Percentiles rank a stretch among this genome's conserved stretches.
Conservation (phyloP, 1,284 basidiomycete genomes). For the Meira miltonrushii region DNA sequence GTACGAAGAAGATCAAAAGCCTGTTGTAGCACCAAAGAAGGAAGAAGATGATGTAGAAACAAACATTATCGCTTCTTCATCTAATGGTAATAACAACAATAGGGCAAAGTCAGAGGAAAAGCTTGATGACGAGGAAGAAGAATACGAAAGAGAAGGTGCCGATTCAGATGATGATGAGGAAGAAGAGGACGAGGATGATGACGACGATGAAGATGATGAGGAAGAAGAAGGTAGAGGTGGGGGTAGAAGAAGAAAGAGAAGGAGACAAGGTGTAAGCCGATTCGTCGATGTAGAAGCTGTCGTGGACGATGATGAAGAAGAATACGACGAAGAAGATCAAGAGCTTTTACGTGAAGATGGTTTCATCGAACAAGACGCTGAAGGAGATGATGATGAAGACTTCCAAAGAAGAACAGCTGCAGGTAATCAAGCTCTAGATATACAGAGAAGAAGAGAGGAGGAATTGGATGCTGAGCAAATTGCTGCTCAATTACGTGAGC, state of each 20-base stretch:
- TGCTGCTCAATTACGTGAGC: slow-evolving; percentile 74
- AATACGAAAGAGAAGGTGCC: slow-evolving; percentile 22
- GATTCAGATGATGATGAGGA: slow-evolving; percentile 42
- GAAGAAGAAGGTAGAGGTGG: slow-evolving; percentile 29
- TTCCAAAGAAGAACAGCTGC: slow-evolving; percentile 59
- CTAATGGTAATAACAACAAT: not conserved
- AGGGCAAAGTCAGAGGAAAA: slow-evolving; percentile 15
- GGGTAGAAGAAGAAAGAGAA: slow-evolving; percentile 35
- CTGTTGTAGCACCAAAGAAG: not conserved
- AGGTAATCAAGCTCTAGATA: slow-evolving; percentile 73
- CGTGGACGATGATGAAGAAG: slow-evolving; percentile 62
- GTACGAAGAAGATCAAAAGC: not conserved
- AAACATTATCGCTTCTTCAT: not conserved
- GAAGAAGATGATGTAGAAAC: not conserved
- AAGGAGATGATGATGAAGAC: slow-evolving; percentile 64
- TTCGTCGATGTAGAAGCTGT: slow-evolving; percentile 95
- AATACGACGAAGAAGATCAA: slow-evolving; percentile 51
- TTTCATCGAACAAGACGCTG: slow-evolving; percentile 68
- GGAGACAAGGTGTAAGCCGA: slow-evolving; percentile 58
- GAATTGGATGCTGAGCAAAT: slow-evolving; percentile 81
- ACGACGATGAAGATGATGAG: slow-evolving; percentile 41
- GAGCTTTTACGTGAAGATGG: slow-evolving; percentile 55
- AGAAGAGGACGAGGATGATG: slow-evolving; percentile 42
- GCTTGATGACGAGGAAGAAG: slow-evolving; percentile 29
- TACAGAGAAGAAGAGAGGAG: slow-evolving; percentile 68